These are phyloP conservation scores for Cadophora luteo-olivacea DNA, from an alignment of 2,329 filamentous ascomycete genomes.

Conservation along the genomic window DNA sequence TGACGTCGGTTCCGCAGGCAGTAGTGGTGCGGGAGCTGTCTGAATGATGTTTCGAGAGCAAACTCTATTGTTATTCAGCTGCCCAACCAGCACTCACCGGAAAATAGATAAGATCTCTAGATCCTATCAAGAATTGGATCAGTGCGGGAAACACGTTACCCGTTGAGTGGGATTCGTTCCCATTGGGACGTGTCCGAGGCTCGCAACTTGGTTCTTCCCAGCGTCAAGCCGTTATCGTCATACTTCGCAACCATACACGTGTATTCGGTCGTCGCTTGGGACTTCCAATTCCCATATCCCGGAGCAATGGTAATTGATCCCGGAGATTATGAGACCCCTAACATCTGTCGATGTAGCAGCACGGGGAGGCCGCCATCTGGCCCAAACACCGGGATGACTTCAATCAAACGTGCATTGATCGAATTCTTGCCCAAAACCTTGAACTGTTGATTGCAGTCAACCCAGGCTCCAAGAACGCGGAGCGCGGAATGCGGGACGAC, in stretches of 20 bases:
- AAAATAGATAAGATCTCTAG: neutral
- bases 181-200: neutral
- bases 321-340: neutral
- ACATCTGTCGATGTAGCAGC: neutral
- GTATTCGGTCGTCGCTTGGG: neutral
- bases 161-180: neutral
- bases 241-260: neutral
- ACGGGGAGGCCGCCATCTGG: neutral
- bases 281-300: neutral
- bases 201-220: neutral
- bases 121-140: neutral
- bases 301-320: neutral
- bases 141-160: neutral
- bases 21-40: neutral
- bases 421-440: neutral
- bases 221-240: neutral
- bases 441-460: no score
- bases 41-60: neutral
- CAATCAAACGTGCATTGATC: conserved; percentile 11
- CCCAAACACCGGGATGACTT: neutral
- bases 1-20: neutral
- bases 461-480: no score
- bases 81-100: neutral
- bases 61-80: neutral
- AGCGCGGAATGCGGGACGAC: neutral